Percentiles rank a stretch among this genome's conserved stretches.
phyloP scores from a whole-genome alignment of 1,284 basidiomycete species.

The Boletus austroedulis region DNA sequence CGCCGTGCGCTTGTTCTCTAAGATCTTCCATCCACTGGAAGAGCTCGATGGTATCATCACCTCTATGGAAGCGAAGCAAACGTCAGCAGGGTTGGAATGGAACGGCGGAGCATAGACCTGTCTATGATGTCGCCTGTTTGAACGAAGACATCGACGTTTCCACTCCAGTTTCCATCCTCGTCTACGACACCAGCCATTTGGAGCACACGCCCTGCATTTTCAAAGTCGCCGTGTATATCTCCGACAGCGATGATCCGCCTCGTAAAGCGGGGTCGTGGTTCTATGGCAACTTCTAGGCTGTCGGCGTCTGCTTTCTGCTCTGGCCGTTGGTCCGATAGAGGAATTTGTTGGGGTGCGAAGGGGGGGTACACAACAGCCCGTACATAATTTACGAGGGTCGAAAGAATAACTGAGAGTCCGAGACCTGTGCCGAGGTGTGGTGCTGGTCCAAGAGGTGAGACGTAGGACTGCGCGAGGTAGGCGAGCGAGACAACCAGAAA shows the following conservation, averaged over 20 bases:
- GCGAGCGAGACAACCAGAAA: constrained; percentile 33
- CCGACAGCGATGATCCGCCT: constrained; percentile 60
- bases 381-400: constrained; percentile 25
- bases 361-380: constrained; percentile 23
- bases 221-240: constrained; percentile 65
- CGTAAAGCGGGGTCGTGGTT: constrained; percentile 34
- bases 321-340: constrained; percentile 11
- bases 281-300: constrained; percentile 12
- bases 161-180: constrained; percentile 71
- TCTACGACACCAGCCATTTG: constrained; percentile 74
- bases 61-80: constrained; percentile 55
- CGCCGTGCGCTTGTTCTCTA: constrained; percentile 65
- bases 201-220: constrained; percentile 63
- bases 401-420: constrained; percentile 24
- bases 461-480: constrained; percentile 33
- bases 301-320: constrained; percentile 3
- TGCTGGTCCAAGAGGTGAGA: constrained; percentile 34
- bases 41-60: constrained; percentile 81
- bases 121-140: constrained; percentile 95
- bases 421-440: constrained; percentile 31
- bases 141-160: constrained; percentile 76
- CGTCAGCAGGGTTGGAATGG: constrained; percentile 5
- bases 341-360: constrained; percentile 20
- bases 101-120: constrained; percentile 45
- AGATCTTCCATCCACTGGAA: constrained; percentile 81